Base-by-base conservation (phyloP, 495 filamentous ascomycete genomes). In the Parathielavia appendiculata region DNA sequence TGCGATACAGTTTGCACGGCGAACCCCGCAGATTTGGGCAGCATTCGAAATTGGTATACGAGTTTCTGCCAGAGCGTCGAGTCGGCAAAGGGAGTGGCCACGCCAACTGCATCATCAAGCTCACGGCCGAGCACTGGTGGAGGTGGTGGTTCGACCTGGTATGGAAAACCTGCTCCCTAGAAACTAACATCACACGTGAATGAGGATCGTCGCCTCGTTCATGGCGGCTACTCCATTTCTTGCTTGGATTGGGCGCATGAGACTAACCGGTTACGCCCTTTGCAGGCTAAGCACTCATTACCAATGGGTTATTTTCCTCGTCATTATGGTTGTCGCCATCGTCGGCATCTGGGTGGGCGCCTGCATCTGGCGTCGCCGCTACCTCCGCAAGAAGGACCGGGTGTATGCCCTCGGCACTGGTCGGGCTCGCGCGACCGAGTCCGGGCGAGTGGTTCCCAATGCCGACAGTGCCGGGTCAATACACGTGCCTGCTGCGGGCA, bases 261-360 rank as follows among this genome's bases (percentile, higher is more conserved):
- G 38, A 30, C 52, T 61, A 19, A 56, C 41, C 10, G 36, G 6
- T 5, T 14, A 45, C 51, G 22, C 30, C 23, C 13, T 19, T 20
- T 39, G 3, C 60, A 83, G 80, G 80, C 56, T 81, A 34, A 70
- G 70, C 4, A 71, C 56, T 3, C 80, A 83, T 64, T 79, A 73
- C 63, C 71, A 77, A 70, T 83, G 78, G 78, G 76, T 83, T n/a
- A 74, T 82, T 52, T 79, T 82, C 68, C 69, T 81, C 34, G 73
- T 82, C 50, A 67, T 82, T 54, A 67, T 83, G 45, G 70, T 80
- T 14, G 71, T 83, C 30, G 77, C 69, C 49, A 76, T 83, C 32
- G 63, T 70, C 20, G 79, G 71, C 44, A 78, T 78, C 54, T 83
- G 80, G 80, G 63, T 78, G 10, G 78, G 74, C 22, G 80, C 80